Evolutionary conservation across 1,284 basidiomycete species (phyloP), one percentile per base, ranked within the genome.

Genomic region (Naganishia albida): DNA sequence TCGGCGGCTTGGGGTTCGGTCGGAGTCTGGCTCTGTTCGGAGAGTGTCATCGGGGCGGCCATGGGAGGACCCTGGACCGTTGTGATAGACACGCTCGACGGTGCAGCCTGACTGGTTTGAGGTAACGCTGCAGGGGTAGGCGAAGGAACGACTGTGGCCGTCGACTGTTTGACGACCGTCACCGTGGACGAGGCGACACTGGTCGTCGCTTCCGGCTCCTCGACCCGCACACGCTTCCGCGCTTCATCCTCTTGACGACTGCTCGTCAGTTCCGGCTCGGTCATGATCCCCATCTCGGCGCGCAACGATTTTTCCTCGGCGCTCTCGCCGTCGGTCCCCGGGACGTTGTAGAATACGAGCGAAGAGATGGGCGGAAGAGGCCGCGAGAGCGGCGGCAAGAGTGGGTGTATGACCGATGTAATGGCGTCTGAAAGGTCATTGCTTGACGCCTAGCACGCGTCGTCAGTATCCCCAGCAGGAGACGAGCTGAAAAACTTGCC

Each of bases 371-470:
- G 64, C 3, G 67, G 67, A 18, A 68, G 20, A 0, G 67, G 67
- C 10, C 67, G 57, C 23, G 63, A 57, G 30, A 68, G 64, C 8
- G 67, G 67, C 2, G 67, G 67, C 16, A 62, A 39, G 16, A 62
- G 40, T 16, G 67, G 67, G 42, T 68, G 67, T 16, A 65, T 51
- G 13, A 64, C 48, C 20, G 38, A 39, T 42, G 59, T 52, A 23
- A 63, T 23, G 40, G 46, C 44, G 7, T 57, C 39, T 25, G 60
- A 55, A n/a, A 54, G 48, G 26, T 50, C 46, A 38, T 46, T 34
- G 30, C 15, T 49, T n/a, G 54, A 25, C 6, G 40, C 34, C 43
- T 55, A 30, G 23, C 43, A 34, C 20, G 28, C 13, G n/a, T 18
- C 39, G 23, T 50, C 8, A 54, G 52, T 18, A 13, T 2, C n/a